A percentile compares a stretch with the other conserved stretches of the same genome.
Evolutionary conservation across 495 filamentous ascomycete genomes (phyloP).

Genomic region (Aspergillus nidulans): DNA sequence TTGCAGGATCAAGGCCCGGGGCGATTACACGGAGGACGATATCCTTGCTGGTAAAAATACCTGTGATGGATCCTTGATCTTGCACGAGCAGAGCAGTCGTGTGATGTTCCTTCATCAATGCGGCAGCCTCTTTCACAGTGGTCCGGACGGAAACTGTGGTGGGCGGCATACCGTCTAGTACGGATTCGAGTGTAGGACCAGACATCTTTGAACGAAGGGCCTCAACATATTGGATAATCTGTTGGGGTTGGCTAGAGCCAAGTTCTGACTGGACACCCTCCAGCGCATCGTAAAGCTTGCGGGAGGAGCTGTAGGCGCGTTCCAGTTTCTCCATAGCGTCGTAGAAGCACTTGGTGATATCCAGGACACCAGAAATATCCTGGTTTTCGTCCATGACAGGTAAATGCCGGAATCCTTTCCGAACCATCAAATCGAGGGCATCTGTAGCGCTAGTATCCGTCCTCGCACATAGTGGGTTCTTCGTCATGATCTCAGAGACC

Average conservation of each 20-base stretch:
- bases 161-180: slow-evolving; percentile 85
- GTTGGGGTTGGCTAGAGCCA: slow-evolving; percentile 92
- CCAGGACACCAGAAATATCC: slow-evolving; percentile 95
- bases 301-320: slow-evolving; percentile 90
- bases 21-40: slow-evolving; percentile 97
- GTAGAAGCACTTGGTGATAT: slow-evolving; percentile 99
- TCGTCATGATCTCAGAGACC: slow-evolving; percentile 98
- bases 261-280: slow-evolving; percentile 99
- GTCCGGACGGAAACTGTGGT: slow-evolving; percentile 94
- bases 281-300: slow-evolving; percentile 93
- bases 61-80: slow-evolving; percentile 94
- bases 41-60: slow-evolving; percentile 99
- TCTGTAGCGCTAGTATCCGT: slow-evolving; percentile 98
- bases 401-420: slow-evolving; percentile 95
- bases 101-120: slow-evolving; percentile 96
- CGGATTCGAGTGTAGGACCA: slow-evolving; percentile 90
- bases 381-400: slow-evolving; percentile 99
- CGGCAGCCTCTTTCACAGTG: slow-evolving; percentile 90
- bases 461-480: slow-evolving; percentile 94
- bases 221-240: slow-evolving; percentile 98
- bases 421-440: slow-evolving; percentile 94
- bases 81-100: slow-evolving; percentile 95
- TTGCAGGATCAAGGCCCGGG: slow-evolving; percentile 88
- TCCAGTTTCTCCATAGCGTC: slow-evolving; percentile 99
- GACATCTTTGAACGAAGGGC: slow-evolving; percentile 95